Base-by-base conservation (phyloP, 1,284 basidiomycete species). In the Marasmius tenuissimus region DNA sequence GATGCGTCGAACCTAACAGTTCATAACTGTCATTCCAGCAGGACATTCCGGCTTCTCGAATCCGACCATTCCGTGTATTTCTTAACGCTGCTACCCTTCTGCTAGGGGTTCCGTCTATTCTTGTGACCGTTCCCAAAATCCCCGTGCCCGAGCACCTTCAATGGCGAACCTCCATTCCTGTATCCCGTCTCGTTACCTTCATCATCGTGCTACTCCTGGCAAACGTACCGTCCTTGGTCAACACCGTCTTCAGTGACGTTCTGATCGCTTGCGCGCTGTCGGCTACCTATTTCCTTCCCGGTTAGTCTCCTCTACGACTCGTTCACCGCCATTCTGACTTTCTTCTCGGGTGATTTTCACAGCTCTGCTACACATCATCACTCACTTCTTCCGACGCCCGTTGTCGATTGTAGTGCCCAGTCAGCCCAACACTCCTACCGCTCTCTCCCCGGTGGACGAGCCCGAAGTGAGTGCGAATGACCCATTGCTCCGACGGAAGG, bases 401-500 rank as follows among this genome's bases (percentile, higher is more conserved):
- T 77, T 89, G 4, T 76, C 88, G 2, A 92, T 92, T 65, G 78
- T 92, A 59, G 77, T 91, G 16, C 85, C 87, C 4, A 77, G 80
- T 18, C 70, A 69, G 53, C 76, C 70, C 47, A 66, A 70, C 48
- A 72, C 71, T 12, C 71, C 71, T 7, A 68, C 68, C 27, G 63
- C 67, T 14, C 69, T 69, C 39, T 63, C 62, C 45, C 61, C 67
- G 48, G 71, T 71, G 57, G 67, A 50, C 42, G 50, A 74, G 47
- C 70, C 73, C 54, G 34, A 67, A 65, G 35, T 69, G 62, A 3
- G 70, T 63, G 70, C 71, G 18, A 69, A 77, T 54, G 88, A 91
- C 67, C 84, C 87, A 57, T 81, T 93, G 33, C 76, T 93, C 47
- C 82, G 88, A 67, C 81, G 89, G 63, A 93, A 93, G 75, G 91